Percentiles rank a stretch among this genome's conserved stretches.
Conservation (phyloP, 2,329 filamentous ascomycete species). For the Monilinia laxa region DNA sequence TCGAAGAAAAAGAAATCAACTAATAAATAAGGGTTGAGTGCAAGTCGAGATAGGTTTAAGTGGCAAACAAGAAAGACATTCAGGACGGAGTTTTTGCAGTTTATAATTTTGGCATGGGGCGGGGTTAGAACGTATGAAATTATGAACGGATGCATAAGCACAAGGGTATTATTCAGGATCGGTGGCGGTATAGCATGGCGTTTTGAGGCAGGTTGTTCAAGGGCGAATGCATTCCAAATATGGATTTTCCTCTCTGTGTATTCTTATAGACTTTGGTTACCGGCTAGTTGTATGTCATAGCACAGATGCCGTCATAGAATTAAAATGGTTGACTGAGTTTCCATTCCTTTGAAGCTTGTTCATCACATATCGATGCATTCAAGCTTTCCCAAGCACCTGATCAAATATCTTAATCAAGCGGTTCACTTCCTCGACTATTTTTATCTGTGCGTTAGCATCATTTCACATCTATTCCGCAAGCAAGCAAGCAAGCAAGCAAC, state of each 20-base stretch:
- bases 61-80: not conserved
- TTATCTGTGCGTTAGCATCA: conserved; percentile 25
- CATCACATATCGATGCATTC: not conserved
- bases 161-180: conserved; percentile 13
- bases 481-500: too few species aligned
- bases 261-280: not conserved
- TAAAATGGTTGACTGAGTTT: not conserved
- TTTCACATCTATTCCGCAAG: not conserved
- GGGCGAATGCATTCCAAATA: not conserved
- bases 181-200: conserved; percentile 16
- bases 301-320: not conserved
- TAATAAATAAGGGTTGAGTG: not conserved
- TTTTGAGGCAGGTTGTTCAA: conserved; percentile 9
- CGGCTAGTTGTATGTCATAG: not conserved
- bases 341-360: not conserved
- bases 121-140: conserved; percentile 7
- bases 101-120: conserved; percentile 11
- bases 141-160: conserved; percentile 17
- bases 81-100: conserved; percentile 5
- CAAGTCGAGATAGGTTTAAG: not conserved
- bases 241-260: not conserved
- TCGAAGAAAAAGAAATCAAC: conserved; percentile 45
- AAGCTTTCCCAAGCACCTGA: conserved; percentile 32
- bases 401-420: conserved; percentile 54
- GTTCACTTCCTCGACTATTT: conserved; percentile 55